These are phyloP conservation scores for Lentinula sp. DNA, from an alignment of 768 basidiomycete species.

Conservation along the genomic window DNA sequence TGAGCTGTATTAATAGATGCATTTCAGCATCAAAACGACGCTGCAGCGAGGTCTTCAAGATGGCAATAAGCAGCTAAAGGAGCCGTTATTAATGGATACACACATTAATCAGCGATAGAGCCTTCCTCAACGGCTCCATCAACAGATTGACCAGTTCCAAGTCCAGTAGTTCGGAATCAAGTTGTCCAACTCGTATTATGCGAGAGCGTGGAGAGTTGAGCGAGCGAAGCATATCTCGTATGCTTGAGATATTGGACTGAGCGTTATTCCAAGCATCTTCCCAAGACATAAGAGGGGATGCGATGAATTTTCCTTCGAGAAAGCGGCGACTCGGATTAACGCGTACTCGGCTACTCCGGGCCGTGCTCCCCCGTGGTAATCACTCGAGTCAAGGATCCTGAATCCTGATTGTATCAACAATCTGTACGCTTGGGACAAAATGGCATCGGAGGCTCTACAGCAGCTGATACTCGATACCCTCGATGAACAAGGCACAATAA, in stretches of 20 bases:
- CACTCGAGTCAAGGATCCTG: background rate
- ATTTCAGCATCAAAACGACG: constrained; percentile 72
- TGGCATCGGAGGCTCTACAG: constrained; percentile 71
- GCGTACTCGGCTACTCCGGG: background rate
- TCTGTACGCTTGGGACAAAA: constrained; percentile 17
- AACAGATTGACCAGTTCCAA: constrained; percentile 79
- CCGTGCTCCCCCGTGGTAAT: background rate
- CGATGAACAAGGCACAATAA: constrained; percentile 44
- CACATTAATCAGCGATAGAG: constrained; percentile 65
- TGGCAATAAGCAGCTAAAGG: constrained; percentile 12
- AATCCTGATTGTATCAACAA: background rate
- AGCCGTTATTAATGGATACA: constrained; percentile 13
- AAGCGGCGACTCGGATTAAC: background rate
- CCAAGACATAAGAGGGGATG: constrained; percentile 30
- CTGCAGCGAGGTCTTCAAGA: constrained; percentile 48
- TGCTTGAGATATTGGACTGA: constrained; percentile 44
- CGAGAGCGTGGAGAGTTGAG: constrained; percentile 30
- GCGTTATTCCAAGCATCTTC: constrained; percentile 62
- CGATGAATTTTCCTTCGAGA: background rate
- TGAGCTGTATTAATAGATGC: constrained; percentile 57
- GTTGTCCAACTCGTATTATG: constrained; percentile 79
- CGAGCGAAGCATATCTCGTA: constrained; percentile 33
- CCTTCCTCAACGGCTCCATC: constrained; percentile 72
- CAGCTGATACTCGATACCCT: constrained; percentile 74
- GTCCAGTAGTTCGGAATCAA: constrained; percentile 89